Base-by-base conservation (phyloP, 179 eudicot genomes). In the Pouteria campechiana region DNA sequence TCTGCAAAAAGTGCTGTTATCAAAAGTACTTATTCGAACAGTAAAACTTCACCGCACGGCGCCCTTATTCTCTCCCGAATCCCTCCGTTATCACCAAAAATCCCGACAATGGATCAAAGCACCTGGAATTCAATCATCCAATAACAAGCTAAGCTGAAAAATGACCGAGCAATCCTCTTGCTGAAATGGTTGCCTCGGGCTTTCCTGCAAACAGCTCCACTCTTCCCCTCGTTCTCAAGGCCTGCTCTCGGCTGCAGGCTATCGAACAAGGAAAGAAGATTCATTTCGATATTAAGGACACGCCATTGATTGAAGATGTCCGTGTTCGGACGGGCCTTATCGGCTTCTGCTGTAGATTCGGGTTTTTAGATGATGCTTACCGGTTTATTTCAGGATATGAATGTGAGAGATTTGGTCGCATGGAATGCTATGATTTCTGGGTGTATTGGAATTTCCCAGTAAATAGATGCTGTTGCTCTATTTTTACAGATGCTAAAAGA, bases 371-470 rank as follows among this genome's bases (percentile, higher is more conserved):
- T 11, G 51, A 57, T 48, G 72, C 79, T 21, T 64, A 58, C 36
- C n/a, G 46, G n/a, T 0, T 36, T 69, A 46, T 69, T 73, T 16
- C 69, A 61, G 47, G 55, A 54, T 68, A 65, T 46, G 72, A 6
- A 38, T 45, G 63, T 57, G 7, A 69, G 60, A 50, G 75, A 73
- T 54, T 57, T 68, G 25, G 75, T 73, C 35, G 58, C 61, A 22
- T 69, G 80, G 80, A 74, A 74, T 48, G 57, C 57, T 15, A 65
- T 74, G 76, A 70, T 75, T 42, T 63, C 62, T 50, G 64, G 81
- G 44, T 67, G 24, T 52, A 74, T 75, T 6, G 58, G 65, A 2
- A 64, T 60, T 46, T 34, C 35, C 40, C 41, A 46, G 18, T 63
- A 49, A 38, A 40, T 50, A 51, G 72, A 63, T 6, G 78, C 69